A percentile compares a stretch with the other conserved stretches of the same genome.
Conservation (phyloP, 2,329 filamentous ascomycete species). For the Colletotrichum truncatum region DNA sequence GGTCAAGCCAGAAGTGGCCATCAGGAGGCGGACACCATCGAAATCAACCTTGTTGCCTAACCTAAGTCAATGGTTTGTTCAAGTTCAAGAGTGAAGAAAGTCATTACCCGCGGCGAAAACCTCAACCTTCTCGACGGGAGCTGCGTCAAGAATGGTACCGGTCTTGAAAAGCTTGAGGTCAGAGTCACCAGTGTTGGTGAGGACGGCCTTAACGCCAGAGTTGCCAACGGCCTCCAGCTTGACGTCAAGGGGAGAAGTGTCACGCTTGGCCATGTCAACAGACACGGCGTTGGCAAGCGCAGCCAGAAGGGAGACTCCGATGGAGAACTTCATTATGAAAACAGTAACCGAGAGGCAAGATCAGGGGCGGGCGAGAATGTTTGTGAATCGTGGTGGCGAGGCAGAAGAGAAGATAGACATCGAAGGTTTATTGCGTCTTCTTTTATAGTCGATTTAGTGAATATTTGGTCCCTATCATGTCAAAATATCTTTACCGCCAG, state of each 20-base stretch:
- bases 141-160: conserved; percentile 57
- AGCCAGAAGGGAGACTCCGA: conserved; percentile 18
- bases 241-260: conserved; percentile 43
- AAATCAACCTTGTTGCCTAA: conserved; percentile 50
- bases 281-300: conserved; percentile 25
- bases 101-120: conserved; percentile 51
- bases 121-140: conserved; percentile 59
- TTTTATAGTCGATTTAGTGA: not conserved
- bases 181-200: conserved; percentile 57
- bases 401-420: not conserved
- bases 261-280: conserved; percentile 24
- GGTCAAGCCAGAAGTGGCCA: conserved; percentile 54
- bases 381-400: not conserved
- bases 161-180: conserved; percentile 58
- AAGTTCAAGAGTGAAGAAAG: conserved; percentile 21
- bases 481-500: not conserved
- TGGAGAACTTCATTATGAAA: conserved; percentile 20
- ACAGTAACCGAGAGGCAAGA: not conserved
- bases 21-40: conserved; percentile 61
- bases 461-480: not conserved
- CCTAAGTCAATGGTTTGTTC: not conserved
- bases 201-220: conserved; percentile 56
- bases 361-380: not conserved
- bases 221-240: conserved; percentile 54
- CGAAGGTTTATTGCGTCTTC: not conserved